phyloP scores from a whole-genome alignment of 73 alveolate genomes.

The Blepharisma japonicum region DNA sequence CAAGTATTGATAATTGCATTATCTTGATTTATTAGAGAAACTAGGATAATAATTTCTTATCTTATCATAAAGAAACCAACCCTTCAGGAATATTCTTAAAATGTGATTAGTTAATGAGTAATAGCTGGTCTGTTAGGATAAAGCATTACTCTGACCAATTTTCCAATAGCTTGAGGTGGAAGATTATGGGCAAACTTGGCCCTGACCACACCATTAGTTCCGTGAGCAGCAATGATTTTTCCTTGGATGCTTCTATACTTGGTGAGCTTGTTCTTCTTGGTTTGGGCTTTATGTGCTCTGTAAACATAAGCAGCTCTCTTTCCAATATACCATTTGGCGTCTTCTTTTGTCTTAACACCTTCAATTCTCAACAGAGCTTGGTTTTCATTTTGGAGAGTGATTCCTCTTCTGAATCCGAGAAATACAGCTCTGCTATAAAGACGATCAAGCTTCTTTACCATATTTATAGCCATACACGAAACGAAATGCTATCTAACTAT shows the following conservation, averaged over 20 bases:
- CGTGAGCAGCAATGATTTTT: slow-evolving; percentile 82
- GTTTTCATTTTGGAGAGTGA: slow-evolving; percentile 59
- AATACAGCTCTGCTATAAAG: slow-evolving; percentile 85
- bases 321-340: slow-evolving; percentile 67
- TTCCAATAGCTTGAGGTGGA: slow-evolving; percentile 90
- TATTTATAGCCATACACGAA: slow-evolving; percentile 13
- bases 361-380: slow-evolving; percentile 79
- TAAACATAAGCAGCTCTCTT: slow-evolving; percentile 71
- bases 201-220: slow-evolving; percentile 83
- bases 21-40: too few relatives aligned
- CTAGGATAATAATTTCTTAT: too few relatives aligned
- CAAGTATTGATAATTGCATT: too few relatives aligned
- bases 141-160: slow-evolving; percentile 85
- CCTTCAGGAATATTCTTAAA: too few relatives aligned
- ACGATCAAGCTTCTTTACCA: slow-evolving; percentile 46
- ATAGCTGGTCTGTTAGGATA: slow-evolving; percentile 47
- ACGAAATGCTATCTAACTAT: too few relatives aligned
- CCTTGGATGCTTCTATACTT: slow-evolving; percentile 85
- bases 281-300: slow-evolving; percentile 43
- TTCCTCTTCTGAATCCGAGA: slow-evolving; percentile 92
- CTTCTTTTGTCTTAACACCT: slow-evolving; percentile 72
- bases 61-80: too few relatives aligned
- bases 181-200: slow-evolving; percentile 83
- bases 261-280: slow-evolving; percentile 41
- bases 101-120: too few relatives aligned